A percentile compares a stretch with the other conserved stretches of the same genome.
Evolutionary conservation across 1,284 basidiomycete genomes (phyloP).

Genomic region (Cystobasidium slooffiae): DNA sequence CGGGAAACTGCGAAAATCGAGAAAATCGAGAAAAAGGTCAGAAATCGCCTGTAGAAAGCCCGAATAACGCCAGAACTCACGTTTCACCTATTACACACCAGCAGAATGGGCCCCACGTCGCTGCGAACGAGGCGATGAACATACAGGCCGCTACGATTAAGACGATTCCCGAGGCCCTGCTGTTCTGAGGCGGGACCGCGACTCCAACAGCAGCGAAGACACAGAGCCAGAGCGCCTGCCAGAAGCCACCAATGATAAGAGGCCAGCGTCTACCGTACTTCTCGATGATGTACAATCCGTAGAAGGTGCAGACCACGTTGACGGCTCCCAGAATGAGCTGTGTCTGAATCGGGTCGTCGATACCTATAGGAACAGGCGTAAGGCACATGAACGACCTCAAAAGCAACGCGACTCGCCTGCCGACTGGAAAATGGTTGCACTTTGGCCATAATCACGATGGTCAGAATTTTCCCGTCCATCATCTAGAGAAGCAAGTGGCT

Average conservation of each 20-base stretch:
- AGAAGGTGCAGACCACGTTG: conserved; percentile 68
- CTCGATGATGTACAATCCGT: conserved; percentile 71
- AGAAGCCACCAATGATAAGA: conserved; percentile 69
- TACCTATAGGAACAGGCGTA: too few relatives aligned
- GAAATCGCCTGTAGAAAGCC: too few relatives aligned
- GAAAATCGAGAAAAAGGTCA: too few relatives aligned
- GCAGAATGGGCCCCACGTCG: conserved; percentile 63
- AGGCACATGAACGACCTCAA: too few relatives aligned
- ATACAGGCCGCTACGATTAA: conserved; percentile 79
- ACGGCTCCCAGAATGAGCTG: conserved; percentile 72
- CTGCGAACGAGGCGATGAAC: conserved; percentile 76
- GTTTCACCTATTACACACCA: conserved; percentile 71
- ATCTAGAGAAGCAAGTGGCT: too few relatives aligned
- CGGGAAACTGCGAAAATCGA: conserved; percentile 65
- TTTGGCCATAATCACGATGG: too few relatives aligned
- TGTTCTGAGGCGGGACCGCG: conserved; percentile 63
- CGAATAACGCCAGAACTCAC: too few relatives aligned
- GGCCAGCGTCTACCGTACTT: conserved; percentile 67
- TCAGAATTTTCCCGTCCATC: too few relatives aligned
- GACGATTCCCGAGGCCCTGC: conserved; percentile 63
- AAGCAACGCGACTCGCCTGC: too few relatives aligned
- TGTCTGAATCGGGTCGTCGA: conserved; percentile 68
- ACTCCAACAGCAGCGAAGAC: conserved; percentile 76
- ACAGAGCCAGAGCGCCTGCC: conserved; percentile 62
- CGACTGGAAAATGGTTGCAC: conserved; percentile 67